Evolutionary conservation across 1,284 basidiomycete genomes (phyloP), one percentile per base, ranked within the genome.

Genomic region (Trichosporon sp.): DNA sequence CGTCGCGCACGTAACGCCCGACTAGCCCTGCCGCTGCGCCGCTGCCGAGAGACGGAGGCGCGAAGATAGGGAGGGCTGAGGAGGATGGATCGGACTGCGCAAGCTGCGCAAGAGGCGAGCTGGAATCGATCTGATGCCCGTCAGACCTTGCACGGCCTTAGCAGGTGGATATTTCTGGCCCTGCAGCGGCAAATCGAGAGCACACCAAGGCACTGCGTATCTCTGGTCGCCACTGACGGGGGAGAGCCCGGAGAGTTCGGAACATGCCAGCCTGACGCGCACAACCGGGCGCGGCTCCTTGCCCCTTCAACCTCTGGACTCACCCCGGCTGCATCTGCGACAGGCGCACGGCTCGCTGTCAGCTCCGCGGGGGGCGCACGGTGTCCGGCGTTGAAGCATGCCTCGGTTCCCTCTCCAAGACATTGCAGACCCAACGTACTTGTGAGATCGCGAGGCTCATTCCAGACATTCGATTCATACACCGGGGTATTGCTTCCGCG

Each of bases 61-160:
- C 12, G 8, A 12, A 12, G 11, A 2, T 12, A 40, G 35, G 35
- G 6, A 37, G 35, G 35, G 35, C 35, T 5, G 8, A 37, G 35
- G 35, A 40, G 37, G 37, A 12, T 10, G 8, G 11, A 12, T 10
- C 8, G 46, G n/a, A 19, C 46, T 48, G 46, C 46, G 46, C 46
- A 19, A 8, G 48, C 51, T 54, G 51, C 51, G 51, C 51, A 21
- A 5, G 16, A 8, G 6, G 7, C 19, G 19, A 54, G 51, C 51
- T 54, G 51, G 51, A 54, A 54, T 54, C 51, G 51, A 54, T 46
- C 43, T 46, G 16, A n/a, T 16, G 43, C 16, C 43, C 43, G 43
- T n/a, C 16, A 40, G 38, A 12, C 12, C 38, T 40, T 40, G 11
- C 10, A 40, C 38, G 11, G 11, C 8, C 38, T 12, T 10, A 46